Evolutionary conservation across 345 rosid species (phyloP), one percentile per base, ranked within the genome.

Genomic region (Viola odorata): DNA sequence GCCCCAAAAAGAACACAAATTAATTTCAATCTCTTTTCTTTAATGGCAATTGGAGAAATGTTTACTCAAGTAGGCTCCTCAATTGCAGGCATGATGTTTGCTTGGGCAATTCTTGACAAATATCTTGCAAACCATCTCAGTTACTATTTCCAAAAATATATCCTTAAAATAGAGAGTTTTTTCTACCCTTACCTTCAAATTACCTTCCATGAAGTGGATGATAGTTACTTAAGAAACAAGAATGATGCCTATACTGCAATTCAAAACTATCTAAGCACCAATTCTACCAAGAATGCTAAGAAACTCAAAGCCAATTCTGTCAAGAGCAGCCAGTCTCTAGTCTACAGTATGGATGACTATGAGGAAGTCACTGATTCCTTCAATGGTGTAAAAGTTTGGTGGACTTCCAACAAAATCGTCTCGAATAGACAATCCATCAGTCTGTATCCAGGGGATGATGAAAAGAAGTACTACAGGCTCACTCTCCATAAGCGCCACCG

Each of bases 401-500:
- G 50, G 50, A n/a, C 50, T 47, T 47, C 50, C 5, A 47, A 47
- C 50, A 47, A 47, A 3, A 47, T 4, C 5, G 3, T 47, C 5
- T 4, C 13, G 2, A 10, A 47, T 4, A 47, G 13, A 0, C 11
- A 7, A 4, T 47, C 50, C 4, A 47, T 57, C 4, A 41, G 37
- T 17, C 41, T 41, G 6, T 57, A 57, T 7, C 49, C 49, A 12
- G 47, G 9, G 1, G 45, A 17, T 4, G 61, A 57, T 42, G 61
- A 57, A 3, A n/a, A 17, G 48, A 14, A 48, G 9, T 57, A 7
- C 32, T 57, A 11, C 36, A 14, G 10, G 14, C 61, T 57, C 61
- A 57, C 47, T 8, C 15, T 57, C 48, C 61, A 57, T n/a, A 11
- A 36, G n/a, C 47, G 61, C 9, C 32, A 57, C 61, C 13, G 61